Percentiles rank a stretch among this genome's conserved stretches.
phyloP scores from a whole-genome alignment of 2,329 filamentous ascomycete genomes.

The Plectosphaerella plurivora region DNA sequence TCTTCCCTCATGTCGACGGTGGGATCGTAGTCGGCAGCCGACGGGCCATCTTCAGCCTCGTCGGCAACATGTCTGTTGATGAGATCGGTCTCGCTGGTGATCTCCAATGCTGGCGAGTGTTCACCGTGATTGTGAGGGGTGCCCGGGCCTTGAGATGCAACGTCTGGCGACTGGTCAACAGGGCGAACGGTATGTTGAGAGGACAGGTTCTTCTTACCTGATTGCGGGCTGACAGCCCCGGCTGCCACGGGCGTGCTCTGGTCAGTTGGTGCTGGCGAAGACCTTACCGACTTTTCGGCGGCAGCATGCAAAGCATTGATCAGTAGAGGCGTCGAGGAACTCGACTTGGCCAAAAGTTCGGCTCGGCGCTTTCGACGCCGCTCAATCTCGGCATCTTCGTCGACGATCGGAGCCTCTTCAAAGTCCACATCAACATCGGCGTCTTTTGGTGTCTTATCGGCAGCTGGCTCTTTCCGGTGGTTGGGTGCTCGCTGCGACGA shows the following conservation, averaged over 20 bases:
- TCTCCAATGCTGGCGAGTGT: constrained; percentile 56
- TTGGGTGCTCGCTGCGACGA: neutral
- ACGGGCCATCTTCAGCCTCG: constrained; percentile 65
- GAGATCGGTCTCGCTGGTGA: constrained; percentile 63
- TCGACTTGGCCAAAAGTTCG: constrained; percentile 79
- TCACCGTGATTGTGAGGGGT: neutral
- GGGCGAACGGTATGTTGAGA: neutral
- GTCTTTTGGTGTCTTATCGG: neutral
- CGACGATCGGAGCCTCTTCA: constrained; percentile 57
- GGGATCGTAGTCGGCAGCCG: constrained; percentile 91
- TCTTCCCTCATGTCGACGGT: constrained; percentile 86
- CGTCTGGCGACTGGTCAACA: constrained; percentile 24
- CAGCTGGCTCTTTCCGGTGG: neutral
- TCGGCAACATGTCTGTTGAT: constrained; percentile 53
- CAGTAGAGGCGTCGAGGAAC: constrained; percentile 67
- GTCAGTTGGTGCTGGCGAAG: constrained; percentile 47
- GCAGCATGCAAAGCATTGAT: constrained; percentile 65
- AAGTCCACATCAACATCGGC: constrained; percentile 36
- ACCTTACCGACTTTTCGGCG: constrained; percentile 51
- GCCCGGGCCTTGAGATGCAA: constrained; percentile 32
- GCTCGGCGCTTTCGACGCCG: constrained; percentile 79
- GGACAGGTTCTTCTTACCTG: constrained; percentile 31
- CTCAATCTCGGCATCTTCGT: constrained; percentile 81
- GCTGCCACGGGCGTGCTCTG: constrained; percentile 34
- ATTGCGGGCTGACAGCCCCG: constrained; percentile 38